Base-by-base conservation (phyloP, 352 stramenopile species). In the Thraustotheca clavata region DNA sequence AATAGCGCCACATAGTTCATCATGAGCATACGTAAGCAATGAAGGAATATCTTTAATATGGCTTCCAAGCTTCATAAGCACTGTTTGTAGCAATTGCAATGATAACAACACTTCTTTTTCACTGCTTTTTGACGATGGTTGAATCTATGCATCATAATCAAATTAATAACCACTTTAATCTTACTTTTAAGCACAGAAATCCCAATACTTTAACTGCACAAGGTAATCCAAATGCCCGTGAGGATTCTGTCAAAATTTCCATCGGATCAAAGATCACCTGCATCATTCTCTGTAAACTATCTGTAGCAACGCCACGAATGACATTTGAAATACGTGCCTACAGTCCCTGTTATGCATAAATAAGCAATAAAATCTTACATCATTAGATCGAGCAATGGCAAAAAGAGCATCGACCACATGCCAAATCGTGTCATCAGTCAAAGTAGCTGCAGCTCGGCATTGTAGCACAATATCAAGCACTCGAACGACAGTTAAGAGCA, bases 371-470 rank as follows among this genome's bases (percentile, higher is more conserved):
- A 5, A 40, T 9, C 20, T 6, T 9, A 65, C 57, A 3, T 65
- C 57, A 31, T 65, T 54, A 20, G 57, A 65, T 29, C 40, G 57
- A 16, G 38, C 26, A 24, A 65, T 65, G 5, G 90, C 84, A 68
- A 98, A 97, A 33, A 98, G 96, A 24, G 91, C 96, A 69, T 98
- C 88, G 26, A 98, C 81, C 38, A 99, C 80, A 43, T 97, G 88
- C 79, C 96, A 97, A 71, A 98, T 94, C 18, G 94, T 88, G 49
- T 92, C 81, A 49, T 97, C 87, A 34, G 88, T 93, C 5, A 99
- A 80, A 29, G 87, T 77, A 22, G 62, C 32, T 18, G 80, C 89
- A 1, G 71, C 88, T 24, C 76, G 79, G 38, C 87, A 98, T 40
- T 91, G 78, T 20, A 99, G 74, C n/a, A 98, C 85, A 22, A 96